Conservation (phyloP, 768 basidiomycete species). For the Leccinum sublutescens region DNA sequence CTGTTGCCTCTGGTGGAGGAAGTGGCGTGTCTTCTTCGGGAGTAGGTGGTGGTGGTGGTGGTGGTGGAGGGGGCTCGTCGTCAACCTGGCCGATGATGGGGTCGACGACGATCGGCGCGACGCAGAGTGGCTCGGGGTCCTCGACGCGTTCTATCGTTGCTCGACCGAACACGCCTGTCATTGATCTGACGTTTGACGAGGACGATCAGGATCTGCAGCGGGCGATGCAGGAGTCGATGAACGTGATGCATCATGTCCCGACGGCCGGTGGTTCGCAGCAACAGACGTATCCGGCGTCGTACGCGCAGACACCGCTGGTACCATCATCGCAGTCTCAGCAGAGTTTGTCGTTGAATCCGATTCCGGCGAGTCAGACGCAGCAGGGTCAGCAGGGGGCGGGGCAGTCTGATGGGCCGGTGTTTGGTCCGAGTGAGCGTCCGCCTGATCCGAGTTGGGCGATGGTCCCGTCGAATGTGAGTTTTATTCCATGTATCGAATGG, state of each 20-base stretch:
- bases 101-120: neutral
- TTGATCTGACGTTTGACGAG: conserved; percentile 64
- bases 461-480: conserved; percentile 62
- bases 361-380: neutral
- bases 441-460: conserved; percentile 69
- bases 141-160: neutral
- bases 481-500: neutral
- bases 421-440: conserved; percentile 60
- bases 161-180: conserved; percentile 35
- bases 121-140: neutral
- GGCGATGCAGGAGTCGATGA: conserved; percentile 55
- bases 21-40: neutral
- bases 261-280: conserved; percentile 27
- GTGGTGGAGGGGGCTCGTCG: neutral
- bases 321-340: neutral
- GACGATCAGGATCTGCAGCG: conserved; percentile 49
- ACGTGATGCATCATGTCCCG: conserved; percentile 22
- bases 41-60: too few species aligned
- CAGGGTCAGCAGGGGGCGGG: neutral
- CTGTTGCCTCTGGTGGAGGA: neutral
- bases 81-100: conserved; percentile 6
- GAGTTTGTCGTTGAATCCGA: neutral
- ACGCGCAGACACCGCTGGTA: conserved; percentile 11
- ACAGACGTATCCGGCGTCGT: conserved; percentile 15
- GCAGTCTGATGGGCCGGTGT: conserved; percentile 39